Evolutionary conservation across 495 filamentous ascomycete genomes (phyloP).

Genomic region (Penicillium argentinense): DNA sequence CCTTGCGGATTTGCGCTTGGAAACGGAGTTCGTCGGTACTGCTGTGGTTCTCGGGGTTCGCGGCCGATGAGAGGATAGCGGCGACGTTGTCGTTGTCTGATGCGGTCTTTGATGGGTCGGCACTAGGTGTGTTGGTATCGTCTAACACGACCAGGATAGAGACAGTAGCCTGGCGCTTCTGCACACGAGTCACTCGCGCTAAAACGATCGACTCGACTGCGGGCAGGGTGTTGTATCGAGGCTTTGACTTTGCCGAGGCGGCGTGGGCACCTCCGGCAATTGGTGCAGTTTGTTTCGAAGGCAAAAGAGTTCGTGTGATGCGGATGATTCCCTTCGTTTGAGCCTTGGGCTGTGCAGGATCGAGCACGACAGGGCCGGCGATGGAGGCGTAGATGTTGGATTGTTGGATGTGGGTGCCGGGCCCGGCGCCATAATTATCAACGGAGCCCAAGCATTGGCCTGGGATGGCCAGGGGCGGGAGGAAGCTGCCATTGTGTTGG

Average conservation of each 20-base stretch:
- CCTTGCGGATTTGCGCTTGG: slow-evolving; percentile 60
- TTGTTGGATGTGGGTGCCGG: slow-evolving; percentile 78
- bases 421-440: slow-evolving; percentile 64
- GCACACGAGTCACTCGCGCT: slow-evolving; percentile 81
- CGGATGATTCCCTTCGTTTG: slow-evolving; percentile 56
- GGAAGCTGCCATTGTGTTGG: slow-evolving; percentile 30
- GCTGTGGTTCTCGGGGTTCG: slow-evolving; percentile 47
- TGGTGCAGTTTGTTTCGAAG: not conserved
- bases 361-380: slow-evolving; percentile 54
- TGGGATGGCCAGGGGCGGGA: slow-evolving; percentile 51
- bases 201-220: slow-evolving; percentile 77
- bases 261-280: slow-evolving; percentile 25
- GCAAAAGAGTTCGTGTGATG: slow-evolving; percentile 41
- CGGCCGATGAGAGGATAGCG: slow-evolving; percentile 43
- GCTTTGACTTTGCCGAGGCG: slow-evolving; percentile 23
- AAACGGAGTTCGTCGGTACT: slow-evolving; percentile 51
- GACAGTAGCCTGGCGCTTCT: slow-evolving; percentile 76
- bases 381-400: slow-evolving; percentile 74
- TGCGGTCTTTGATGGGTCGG: slow-evolving; percentile 35
- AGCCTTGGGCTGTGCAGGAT: slow-evolving; percentile 47
- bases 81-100: slow-evolving; percentile 52
- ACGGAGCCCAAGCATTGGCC: slow-evolving; percentile 75
- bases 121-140: slow-evolving; percentile 32
- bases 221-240: slow-evolving; percentile 68
- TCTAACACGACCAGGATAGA: slow-evolving; percentile 78